Base-by-base conservation (phyloP, 179 eudicot genomes). In the Corrigiola litoralis region DNA sequence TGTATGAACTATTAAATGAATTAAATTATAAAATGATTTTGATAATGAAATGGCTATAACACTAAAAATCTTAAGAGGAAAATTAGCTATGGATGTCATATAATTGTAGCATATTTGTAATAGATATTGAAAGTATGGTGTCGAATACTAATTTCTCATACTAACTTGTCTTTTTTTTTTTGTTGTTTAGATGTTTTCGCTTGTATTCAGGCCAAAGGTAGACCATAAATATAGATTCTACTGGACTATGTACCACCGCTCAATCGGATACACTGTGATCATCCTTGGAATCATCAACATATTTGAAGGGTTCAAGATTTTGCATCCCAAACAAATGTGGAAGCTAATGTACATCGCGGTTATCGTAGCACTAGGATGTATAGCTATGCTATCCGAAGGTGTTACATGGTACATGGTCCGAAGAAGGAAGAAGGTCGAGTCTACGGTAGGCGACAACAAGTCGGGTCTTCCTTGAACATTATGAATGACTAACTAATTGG, bases 171-270 rank as follows among this genome's bases (percentile, higher is more conserved):
- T n/a, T n/a, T n/a, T n/a, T n/a, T n/a, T n/a, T n/a, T n/a, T n/a
- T n/a, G n/a, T n/a, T n/a, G n/a, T n/a, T n/a, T n/a, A 85, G 90
- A 79, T 73, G 28, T 53, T 65, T 46, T 85, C 89, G 17, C 58
- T 84, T 60, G 49, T 80, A 32, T 36, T 80, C 21, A 84, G 92
- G 76, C 92, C 92, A 11, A 77, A 84, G 17, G 80, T 66, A 59
- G 92, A 84, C 13, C 82, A 84, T 84, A 80, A 80, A 44, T 71
- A 69, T 76, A 80, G 87, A 58, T 11, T 62, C 20, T 80, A 61
- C 75, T 86, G 92, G 92, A 84, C 80, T 69, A 47, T 74, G 29
- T 86, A 82, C 80, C 92, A 86, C 68, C 84, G 78, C 38, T 29
- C 66, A 0, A 29, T 77, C 5, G 89, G 92, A 5, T 74, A 76